Evolutionary conservation across 495 filamentous ascomycete genomes (phyloP).

Genomic region (Aspergillus kassunensis): DNA sequence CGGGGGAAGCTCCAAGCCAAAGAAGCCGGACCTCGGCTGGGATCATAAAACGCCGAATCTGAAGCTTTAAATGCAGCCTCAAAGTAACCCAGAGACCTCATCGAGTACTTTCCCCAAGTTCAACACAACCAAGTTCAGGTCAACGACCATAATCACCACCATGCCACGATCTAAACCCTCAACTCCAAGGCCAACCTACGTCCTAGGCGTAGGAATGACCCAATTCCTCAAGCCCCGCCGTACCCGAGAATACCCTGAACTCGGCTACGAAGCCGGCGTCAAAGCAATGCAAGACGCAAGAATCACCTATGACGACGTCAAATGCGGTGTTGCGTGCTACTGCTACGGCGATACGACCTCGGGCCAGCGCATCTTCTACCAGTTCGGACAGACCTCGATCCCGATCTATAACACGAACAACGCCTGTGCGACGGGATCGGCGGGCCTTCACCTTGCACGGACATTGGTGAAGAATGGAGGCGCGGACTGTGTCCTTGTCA

Average conservation of each 20-base stretch:
- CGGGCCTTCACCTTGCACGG: constrained; percentile 79
- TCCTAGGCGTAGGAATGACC: constrained; percentile 96
- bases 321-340: constrained; percentile 94
- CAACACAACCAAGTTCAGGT: background rate
- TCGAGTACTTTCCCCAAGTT: background rate
- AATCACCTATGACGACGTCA: constrained; percentile 94
- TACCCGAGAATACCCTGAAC: constrained; percentile 61
- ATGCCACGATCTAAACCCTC: constrained; percentile 6
- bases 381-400: constrained; percentile 95
- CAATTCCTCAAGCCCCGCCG: constrained; percentile 97
- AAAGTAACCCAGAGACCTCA: background rate
- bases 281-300: constrained; percentile 95
- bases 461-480: constrained; percentile 73
- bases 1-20: background rate
- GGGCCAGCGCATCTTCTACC: constrained; percentile 97
- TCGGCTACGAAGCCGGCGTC: constrained; percentile 91
- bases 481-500: constrained; percentile 80
- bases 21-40: constrained; percentile 8
- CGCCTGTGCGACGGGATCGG: constrained; percentile 91
- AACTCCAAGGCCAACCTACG: constrained; percentile 66
- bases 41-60: background rate
- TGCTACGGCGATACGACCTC: constrained; percentile 94
- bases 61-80: constrained; percentile 2
- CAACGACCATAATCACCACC: background rate
- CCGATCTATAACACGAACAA: constrained; percentile 98